These are phyloP conservation scores for Fusarium penzigii DNA, from an alignment of 2,329 filamentous ascomycete genomes.

Conservation along the genomic window DNA sequence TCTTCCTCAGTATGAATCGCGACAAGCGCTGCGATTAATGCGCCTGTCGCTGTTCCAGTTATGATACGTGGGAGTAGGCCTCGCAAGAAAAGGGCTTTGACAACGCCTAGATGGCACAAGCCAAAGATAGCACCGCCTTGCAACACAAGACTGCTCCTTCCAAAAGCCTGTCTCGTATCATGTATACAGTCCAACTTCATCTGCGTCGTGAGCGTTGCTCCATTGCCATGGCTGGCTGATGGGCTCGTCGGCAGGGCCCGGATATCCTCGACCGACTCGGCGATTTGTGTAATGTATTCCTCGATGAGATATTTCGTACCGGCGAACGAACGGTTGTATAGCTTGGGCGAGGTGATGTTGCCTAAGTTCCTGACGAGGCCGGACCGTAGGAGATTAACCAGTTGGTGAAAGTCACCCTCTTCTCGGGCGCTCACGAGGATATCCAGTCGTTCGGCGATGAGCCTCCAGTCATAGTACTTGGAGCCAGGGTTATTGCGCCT, in stretches of 20 bases:
- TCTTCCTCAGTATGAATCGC: slow-evolving; percentile 87
- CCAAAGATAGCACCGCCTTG: slow-evolving; percentile 93
- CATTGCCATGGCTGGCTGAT: slow-evolving; percentile 36
- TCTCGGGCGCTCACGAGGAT: slow-evolving; percentile 70
- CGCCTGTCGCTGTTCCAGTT: slow-evolving; percentile 86
- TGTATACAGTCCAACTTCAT: slow-evolving; percentile 84
- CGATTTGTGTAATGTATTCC: slow-evolving; percentile 83
- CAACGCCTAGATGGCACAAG: slow-evolving; percentile 84
- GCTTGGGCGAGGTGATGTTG: slow-evolving; percentile 78
- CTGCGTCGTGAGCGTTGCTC: slow-evolving; percentile 61
- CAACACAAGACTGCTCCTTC: slow-evolving; percentile 79
- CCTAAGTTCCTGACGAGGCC: slow-evolving; percentile 84
- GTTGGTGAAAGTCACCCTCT: slow-evolving; percentile 68
- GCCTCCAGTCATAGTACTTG: slow-evolving; percentile 80
- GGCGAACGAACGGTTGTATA: slow-evolving; percentile 84
- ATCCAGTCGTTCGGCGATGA: slow-evolving; percentile 76
- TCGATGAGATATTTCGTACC: slow-evolving; percentile 91
- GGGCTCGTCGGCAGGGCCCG: slow-evolving; percentile 63
- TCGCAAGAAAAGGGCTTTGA: slow-evolving; percentile 80
- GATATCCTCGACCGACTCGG: slow-evolving; percentile 78
- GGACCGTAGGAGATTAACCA: slow-evolving; percentile 79
- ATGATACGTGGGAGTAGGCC: slow-evolving; percentile 87
- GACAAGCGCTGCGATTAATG: slow-evolving; percentile 84
- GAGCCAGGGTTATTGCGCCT: slow-evolving; percentile 83
- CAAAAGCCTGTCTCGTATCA: slow-evolving; percentile 85